Percentiles rank a stretch among this genome's conserved stretches.
These are phyloP conservation scores for Petunia secreta DNA, from an alignment of 257 asterid genomes.

Conservation along the genomic window DNA sequence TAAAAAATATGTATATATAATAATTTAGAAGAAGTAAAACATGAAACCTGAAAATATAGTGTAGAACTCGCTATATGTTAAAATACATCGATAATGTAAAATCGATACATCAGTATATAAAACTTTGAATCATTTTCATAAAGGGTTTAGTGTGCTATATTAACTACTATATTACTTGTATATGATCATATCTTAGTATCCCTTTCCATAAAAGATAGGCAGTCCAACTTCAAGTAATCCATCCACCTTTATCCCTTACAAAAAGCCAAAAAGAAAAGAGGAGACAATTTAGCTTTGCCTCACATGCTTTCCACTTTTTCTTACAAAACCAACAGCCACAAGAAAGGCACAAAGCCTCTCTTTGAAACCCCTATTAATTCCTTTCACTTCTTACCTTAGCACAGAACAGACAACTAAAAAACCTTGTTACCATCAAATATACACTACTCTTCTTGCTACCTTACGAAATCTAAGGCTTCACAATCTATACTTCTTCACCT, in stretches of 20 bases:
- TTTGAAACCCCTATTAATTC: constrained; percentile 40
- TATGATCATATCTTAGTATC: neutral
- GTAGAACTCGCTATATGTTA: neutral
- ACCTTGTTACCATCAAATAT: neutral
- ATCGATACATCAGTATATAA: no score
- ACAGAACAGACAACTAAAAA: neutral
- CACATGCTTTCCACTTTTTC: constrained; percentile 85
- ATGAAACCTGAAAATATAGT: neutral
- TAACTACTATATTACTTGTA: no score
- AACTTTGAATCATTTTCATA: neutral
- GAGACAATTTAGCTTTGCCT: constrained; percentile 82
- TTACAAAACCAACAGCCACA: constrained; percentile 74
- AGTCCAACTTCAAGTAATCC: constrained; percentile 54
- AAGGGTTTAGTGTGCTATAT: neutral
- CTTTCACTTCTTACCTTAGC: constrained; percentile 25
- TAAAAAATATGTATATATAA: no score
- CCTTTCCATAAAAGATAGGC: constrained; percentile 46
- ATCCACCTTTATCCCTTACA: constrained; percentile 51
- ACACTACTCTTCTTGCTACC: neutral
- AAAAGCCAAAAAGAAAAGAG: constrained; percentile 35
- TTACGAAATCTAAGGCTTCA: constrained; percentile 32
- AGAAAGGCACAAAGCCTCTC: constrained; percentile 75
- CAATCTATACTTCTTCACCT: neutral
- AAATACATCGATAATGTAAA: no score
- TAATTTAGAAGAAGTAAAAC: neutral